phyloP scores from a whole-genome alignment of 345 rosid species.

The Hibiscus syriacus region DNA sequence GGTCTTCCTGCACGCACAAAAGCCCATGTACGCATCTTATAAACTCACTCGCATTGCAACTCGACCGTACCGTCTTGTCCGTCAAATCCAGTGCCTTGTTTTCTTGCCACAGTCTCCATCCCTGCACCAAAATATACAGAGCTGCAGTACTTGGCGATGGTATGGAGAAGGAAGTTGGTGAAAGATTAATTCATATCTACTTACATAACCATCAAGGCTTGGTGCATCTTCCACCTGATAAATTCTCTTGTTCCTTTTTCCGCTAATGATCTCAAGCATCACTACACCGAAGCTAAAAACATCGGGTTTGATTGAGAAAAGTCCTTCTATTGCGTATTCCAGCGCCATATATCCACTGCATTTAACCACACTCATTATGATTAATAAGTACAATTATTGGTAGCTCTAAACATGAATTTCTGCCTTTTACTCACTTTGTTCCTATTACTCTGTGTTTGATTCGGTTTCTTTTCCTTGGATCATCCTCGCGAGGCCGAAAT shows the following conservation, averaged over 20 bases:
- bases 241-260: conserved; percentile 34
- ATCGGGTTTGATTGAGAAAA: conserved; percentile 51
- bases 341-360: conserved; percentile 69
- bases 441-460: conserved; percentile 8
- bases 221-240: conserved; percentile 21
- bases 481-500: conserved; percentile 11
- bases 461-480: conserved; percentile 11
- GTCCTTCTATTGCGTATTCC: conserved; percentile 56
- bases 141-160: neutral
- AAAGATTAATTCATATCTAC: neutral
- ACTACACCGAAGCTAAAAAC: conserved; percentile 58
- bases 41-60: neutral
- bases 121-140: neutral
- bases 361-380: neutral
- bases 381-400: neutral
- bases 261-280: conserved; percentile 48
- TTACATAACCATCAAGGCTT: conserved; percentile 47
- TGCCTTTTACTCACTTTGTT: conserved; percentile 7
- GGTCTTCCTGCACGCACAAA: conserved; percentile 10
- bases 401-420: neutral
- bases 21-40: neutral
- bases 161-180: neutral
- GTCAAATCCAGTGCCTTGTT: conserved; percentile 1
- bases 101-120: conserved; percentile 11
- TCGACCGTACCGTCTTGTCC: neutral